These are phyloP conservation scores for Paecilomyces sp. DNA, from an alignment of 2,329 filamentous ascomycete species.

Conservation along the genomic window DNA sequence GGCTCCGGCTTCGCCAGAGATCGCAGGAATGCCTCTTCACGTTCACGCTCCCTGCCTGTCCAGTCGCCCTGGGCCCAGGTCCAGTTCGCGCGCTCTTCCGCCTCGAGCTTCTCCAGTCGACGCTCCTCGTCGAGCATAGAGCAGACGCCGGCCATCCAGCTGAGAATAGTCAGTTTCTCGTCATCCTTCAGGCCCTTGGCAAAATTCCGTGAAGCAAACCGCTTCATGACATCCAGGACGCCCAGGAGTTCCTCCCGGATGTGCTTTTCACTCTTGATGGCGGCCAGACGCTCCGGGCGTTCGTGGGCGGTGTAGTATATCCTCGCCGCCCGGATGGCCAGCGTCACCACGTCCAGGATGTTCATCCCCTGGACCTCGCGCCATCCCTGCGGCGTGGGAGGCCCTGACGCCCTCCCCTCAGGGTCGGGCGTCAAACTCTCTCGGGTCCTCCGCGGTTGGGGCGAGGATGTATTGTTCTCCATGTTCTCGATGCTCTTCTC, in stretches of 20 bases:
- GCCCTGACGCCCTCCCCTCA: neutral
- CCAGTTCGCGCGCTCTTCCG: slow-evolving; percentile 66
- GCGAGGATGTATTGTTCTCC: slow-evolving; percentile 21
- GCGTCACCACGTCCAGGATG: slow-evolving; percentile 82
- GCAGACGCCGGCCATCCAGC: slow-evolving; percentile 74
- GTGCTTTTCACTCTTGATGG: slow-evolving; percentile 79
- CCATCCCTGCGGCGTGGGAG: slow-evolving; percentile 54
- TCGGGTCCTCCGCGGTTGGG: slow-evolving; percentile 19
- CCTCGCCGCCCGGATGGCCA: slow-evolving; percentile 92
- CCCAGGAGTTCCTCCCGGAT: slow-evolving; percentile 77
- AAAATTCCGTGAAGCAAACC: slow-evolving; percentile 84
- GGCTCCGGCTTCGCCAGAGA: slow-evolving; percentile 58
- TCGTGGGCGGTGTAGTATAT: slow-evolving; percentile 95
- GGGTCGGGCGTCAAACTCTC: slow-evolving; percentile 20
- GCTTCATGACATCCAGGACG: slow-evolving; percentile 85
- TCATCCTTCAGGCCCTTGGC: slow-evolving; percentile 70
- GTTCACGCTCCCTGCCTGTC: slow-evolving; percentile 64
- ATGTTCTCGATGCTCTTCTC: slow-evolving; percentile 55
- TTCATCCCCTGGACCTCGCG: slow-evolving; percentile 87
- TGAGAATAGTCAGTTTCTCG: slow-evolving; percentile 67
- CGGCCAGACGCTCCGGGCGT: slow-evolving; percentile 72
- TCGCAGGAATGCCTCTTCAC: slow-evolving; percentile 73
- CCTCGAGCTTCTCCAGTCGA: slow-evolving; percentile 67
- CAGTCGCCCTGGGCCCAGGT: slow-evolving; percentile 75
- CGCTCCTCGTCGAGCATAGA: slow-evolving; percentile 71